Base-by-base conservation (phyloP, 805 yeast genomes). In the Debaryomyces maramus region DNA sequence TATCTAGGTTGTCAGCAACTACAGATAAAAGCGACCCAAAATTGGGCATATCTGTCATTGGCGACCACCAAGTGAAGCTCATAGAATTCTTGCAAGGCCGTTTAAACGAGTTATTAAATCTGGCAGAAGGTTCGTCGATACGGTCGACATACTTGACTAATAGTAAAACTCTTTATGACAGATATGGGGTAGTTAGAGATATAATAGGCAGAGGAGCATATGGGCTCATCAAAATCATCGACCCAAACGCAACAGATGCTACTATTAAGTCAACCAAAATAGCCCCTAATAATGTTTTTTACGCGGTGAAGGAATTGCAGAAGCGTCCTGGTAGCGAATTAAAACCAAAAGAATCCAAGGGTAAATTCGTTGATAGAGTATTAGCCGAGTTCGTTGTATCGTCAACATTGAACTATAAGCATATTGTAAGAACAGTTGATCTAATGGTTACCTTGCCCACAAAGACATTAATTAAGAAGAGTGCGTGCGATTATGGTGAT, bases 311-410 rank as follows among this genome's bases (percentile, higher is more conserved):
- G 29, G 70, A 65, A 40, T 48, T 65, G 22, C 51, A 47, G 33
- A 50, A 50, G 26, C 50, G 59, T 13, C 47, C 52, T 4, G 46
- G 32, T 30, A 13, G 35, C 11, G 46, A 47, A 10, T 31, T 46
- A 6, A 51, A 47, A 27, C 28, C 41, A 19, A 47, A 50, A 20
- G 70, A 64, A 35, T 34, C 57, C 13, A 46, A 43, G 29, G 70
- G 67, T 33, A 73, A 70, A 52, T 85, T 80, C 58, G 73, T 79
- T 35, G 81, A 83, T 38, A 77, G 97, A 15, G 80, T 88, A 40
- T 83, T 95, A 10, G 84, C 95, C 6, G 98, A 93, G 58, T 90
- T 91, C 69, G 87, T 93, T 58, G 86, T 90, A 34, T 82, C 95
- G 0, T 81, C 81, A 28, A 83, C 87, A 21, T 71, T 85, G 57